These are phyloP conservation scores for Staphylotrichum longicolle DNA, from an alignment of 495 filamentous ascomycete genomes.

Conservation along the genomic window DNA sequence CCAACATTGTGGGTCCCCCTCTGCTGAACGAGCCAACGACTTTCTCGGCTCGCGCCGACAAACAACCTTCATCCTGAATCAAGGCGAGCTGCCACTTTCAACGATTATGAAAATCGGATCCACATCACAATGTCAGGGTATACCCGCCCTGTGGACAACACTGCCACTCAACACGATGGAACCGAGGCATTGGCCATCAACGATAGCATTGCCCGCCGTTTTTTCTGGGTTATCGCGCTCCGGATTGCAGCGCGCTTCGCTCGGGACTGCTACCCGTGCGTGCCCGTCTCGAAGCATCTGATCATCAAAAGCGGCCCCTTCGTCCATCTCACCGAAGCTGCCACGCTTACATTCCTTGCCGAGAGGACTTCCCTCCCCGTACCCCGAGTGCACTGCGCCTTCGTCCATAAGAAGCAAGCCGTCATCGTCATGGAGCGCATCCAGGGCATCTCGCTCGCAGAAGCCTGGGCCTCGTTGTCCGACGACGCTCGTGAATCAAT, in stretches of 20 bases:
- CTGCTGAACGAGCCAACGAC: too few species aligned
- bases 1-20: too few species aligned
- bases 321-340: slow-evolving; percentile 13
- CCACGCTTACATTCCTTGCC: slow-evolving; percentile 5
- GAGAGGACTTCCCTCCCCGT: slow-evolving; percentile 12
- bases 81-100: too few species aligned
- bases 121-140: too few species aligned
- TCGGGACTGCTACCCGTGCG: not conserved
- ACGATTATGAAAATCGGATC: too few species aligned
- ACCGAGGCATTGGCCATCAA: not conserved
- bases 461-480: not conserved
- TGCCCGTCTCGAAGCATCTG: not conserved
- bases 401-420: slow-evolving; percentile 17
- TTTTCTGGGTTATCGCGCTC: not conserved
- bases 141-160: not conserved
- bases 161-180: slow-evolving; percentile 6
- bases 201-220: not conserved
- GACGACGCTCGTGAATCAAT: slow-evolving; percentile 3
- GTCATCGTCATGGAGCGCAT: slow-evolving; percentile 17
- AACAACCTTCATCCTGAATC: too few species aligned
- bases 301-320: not conserved
- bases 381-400: slow-evolving; percentile 12
- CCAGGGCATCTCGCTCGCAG: not conserved
- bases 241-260: not conserved
- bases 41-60: too few species aligned